Base-by-base conservation (phyloP, 129 eudicot genomes). In the Flaveria linearis region DNA sequence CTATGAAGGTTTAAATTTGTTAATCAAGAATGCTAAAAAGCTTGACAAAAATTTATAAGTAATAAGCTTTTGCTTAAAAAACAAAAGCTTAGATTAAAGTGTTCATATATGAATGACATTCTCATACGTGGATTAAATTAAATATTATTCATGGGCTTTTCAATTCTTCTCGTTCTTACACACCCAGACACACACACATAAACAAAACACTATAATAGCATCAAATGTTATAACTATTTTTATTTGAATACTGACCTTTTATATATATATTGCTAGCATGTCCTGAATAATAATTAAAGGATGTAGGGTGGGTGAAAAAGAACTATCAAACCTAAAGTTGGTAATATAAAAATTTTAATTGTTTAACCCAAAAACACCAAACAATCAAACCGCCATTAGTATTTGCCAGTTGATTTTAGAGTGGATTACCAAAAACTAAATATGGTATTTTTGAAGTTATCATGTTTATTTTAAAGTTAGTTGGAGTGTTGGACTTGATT, bases 381-480 rank as follows among this genome's bases (percentile, higher is more conserved):
- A 74, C 84, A 68, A 69, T 20, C 62, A 30, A 69, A 33, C 50
- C 85, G 88, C 85, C 83, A 23, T 69, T 81, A 66, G 88, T 75
- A 73, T 85, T 62, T 77, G 85, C 75, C 81, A 69, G 62, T 69
- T 60, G 88, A 72, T 77, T 83, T 22, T 9, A 71, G n/a, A 71
- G 65, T 51, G 64, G 64, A 36, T 71, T 60, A 41, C 68, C 68
- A 23, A 39, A 52, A 56, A 39, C 56, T 73, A 73, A 56, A 58
- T 18, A 60, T 61, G 70, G 57, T 42, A 60, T 25, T 22, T 11
- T 58, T 18, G 41, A 74, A 57, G 75, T 15, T 52, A 51, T 70
- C 16, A 50, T 73, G 25, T 73, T 41, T 36, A 41, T 25, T 58
- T 25, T 16, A 30, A 33, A 28, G 4, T 50, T 71, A 15, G 11